Percentiles rank a stretch among this genome's conserved stretches.
Conservation (phyloP, 2,329 filamentous ascomycete genomes). For the Cladobotryum mycophilum region DNA sequence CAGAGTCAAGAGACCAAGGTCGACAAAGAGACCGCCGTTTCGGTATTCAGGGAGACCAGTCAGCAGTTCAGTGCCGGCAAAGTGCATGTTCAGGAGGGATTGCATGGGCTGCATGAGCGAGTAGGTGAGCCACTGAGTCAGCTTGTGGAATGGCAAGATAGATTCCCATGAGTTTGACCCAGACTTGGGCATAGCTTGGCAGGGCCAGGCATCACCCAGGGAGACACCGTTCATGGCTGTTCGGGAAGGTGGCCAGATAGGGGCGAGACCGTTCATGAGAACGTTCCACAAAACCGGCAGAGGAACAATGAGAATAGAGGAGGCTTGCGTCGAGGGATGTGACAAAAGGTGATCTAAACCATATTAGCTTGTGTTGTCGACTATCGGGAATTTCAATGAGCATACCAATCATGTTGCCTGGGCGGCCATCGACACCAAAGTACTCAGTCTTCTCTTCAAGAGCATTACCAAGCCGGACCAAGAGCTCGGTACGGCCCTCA, state of each 20-base stretch:
- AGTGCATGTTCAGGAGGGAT: slow-evolving; percentile 71
- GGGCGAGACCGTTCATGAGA: slow-evolving; percentile 77
- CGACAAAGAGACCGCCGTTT: slow-evolving; percentile 82
- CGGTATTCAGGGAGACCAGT: slow-evolving; percentile 89
- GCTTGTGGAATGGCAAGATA: slow-evolving; percentile 87
- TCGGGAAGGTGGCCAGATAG: slow-evolving; percentile 83
- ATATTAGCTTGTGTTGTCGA: slow-evolving; percentile 13
- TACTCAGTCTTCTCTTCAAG: slow-evolving; percentile 69
- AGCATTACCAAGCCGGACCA: slow-evolving; percentile 69
- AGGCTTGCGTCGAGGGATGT: slow-evolving; percentile 82
- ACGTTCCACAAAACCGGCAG: slow-evolving; percentile 86
- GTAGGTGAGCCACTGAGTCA: slow-evolving; percentile 92
- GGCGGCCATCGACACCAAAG: slow-evolving; percentile 77
- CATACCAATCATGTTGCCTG: slow-evolving; percentile 89
- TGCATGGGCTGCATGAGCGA: slow-evolving; percentile 90
- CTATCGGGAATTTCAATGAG: slow-evolving; percentile 6
- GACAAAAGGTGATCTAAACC: slow-evolving; percentile 80
- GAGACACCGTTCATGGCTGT: slow-evolving; percentile 82
- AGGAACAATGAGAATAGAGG: slow-evolving; percentile 79
- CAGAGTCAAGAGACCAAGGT: slow-evolving; percentile 73
- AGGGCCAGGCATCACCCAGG: slow-evolving; percentile 92
- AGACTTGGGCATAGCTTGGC: slow-evolving; percentile 65
- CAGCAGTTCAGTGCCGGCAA: slow-evolving; percentile 72
- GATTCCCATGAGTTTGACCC: slow-evolving; percentile 59
- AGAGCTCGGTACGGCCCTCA: slow-evolving; percentile 73